Conservation (phyloP, 2,329 filamentous ascomycete genomes). For the Delphinella strobiligena region DNA sequence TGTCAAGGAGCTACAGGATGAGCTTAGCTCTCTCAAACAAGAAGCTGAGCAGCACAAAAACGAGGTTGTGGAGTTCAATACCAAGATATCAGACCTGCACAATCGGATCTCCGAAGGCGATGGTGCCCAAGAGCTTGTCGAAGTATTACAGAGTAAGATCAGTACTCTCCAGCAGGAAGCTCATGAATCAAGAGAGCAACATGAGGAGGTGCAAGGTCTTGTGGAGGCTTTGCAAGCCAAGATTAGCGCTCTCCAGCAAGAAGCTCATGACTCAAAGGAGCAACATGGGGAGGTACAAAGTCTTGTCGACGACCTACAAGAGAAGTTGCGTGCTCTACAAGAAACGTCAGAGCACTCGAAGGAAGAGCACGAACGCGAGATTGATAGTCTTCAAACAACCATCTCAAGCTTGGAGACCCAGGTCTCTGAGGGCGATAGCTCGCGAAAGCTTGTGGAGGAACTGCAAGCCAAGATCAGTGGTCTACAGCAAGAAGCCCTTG, state of each 20-base stretch:
- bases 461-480: neutral
- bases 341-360: no score
- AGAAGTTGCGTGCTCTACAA: no score
- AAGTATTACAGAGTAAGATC: neutral
- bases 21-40: neutral
- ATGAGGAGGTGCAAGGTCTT: neutral
- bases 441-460: no score
- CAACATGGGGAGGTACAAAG: constrained; percentile 1
- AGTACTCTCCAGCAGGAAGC: neutral
- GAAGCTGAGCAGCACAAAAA: no score
- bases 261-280: neutral
- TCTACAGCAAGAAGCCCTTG: neutral
- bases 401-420: no score
- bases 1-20: neutral
- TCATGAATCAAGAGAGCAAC: neutral
- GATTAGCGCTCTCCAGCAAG: neutral
- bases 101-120: constrained; percentile 1
- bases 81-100: neutral
- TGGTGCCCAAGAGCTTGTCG: neutral
- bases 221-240: neutral
- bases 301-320: neutral
- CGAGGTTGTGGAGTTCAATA: no score
- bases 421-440: no score
- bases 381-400: no score
- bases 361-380: no score